Evolutionary conservation across 2,329 filamentous ascomycete species (phyloP).

Genomic region (Rhynchosporium graminicola): DNA sequence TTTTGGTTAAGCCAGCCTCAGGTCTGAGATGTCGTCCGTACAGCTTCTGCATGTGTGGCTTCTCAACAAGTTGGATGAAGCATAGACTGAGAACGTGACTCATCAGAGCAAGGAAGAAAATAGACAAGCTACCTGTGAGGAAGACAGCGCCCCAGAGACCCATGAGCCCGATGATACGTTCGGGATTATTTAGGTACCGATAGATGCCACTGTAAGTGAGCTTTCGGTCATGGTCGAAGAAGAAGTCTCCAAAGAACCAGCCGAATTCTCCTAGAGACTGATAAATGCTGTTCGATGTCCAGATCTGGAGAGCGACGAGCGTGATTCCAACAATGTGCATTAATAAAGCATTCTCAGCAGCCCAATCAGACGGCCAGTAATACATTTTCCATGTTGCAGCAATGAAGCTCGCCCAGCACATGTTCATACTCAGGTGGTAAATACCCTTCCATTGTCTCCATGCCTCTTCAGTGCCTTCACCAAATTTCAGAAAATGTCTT

Average conservation of each 20-base stretch:
- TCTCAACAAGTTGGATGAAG: conserved; percentile 92
- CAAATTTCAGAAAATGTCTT: conserved; percentile 95
- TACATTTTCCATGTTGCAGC: conserved; percentile 98
- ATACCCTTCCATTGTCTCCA: conserved; percentile 98
- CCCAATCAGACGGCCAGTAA: conserved; percentile 80
- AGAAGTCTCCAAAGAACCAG: conserved; percentile 99
- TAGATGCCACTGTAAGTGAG: conserved; percentile 97
- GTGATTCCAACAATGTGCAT: conserved; percentile 83
- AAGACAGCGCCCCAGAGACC: conserved; percentile 95
- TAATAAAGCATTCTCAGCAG: conserved; percentile 79
- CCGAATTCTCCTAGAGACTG: conserved; percentile 96
- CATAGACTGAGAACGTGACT: conserved; percentile 82
- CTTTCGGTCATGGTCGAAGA: conserved; percentile 86
- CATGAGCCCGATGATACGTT: conserved; percentile 88
- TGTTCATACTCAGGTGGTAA: conserved; percentile 87
- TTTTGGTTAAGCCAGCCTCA: conserved; percentile 90
- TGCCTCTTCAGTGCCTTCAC: conserved; percentile 84
- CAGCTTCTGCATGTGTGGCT: conserved; percentile 97
- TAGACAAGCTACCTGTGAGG: conserved; percentile 84
- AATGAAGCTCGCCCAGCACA: conserved; percentile 87
- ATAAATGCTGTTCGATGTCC: conserved; percentile 92
- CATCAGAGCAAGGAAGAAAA: conserved; percentile 83
- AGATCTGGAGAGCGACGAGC: conserved; percentile 83
- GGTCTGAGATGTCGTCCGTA: conserved; percentile 82
- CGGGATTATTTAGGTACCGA: conserved; percentile 95